phyloP scores from a whole-genome alignment of 78 protist genomes.

The Dictyostelium firmibasis region DNA sequence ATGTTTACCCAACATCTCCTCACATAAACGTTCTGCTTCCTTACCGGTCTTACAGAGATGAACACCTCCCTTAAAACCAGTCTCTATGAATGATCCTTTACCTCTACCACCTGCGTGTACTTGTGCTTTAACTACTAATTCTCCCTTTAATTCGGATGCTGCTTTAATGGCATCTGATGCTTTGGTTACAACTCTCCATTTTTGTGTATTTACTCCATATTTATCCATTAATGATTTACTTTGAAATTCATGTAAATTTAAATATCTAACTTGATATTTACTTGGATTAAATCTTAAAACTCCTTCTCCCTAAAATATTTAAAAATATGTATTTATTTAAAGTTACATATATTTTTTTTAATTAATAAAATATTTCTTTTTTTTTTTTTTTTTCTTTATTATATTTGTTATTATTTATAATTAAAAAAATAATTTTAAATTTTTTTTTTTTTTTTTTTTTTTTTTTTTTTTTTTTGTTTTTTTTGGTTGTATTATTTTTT shows the following conservation, averaged over 20 bases:
- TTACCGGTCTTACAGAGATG: constrained; percentile 62
- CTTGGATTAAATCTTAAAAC: constrained; percentile 37
- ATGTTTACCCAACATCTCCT: constrained; percentile 93
- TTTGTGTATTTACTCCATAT: constrained; percentile 82
- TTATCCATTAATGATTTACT: constrained; percentile 83
- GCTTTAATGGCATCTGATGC: constrained; percentile 76
- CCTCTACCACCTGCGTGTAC: constrained; percentile 99
- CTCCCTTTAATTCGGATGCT: constrained; percentile 70
- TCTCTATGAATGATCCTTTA: constrained; percentile 90
- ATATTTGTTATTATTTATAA: neutral
- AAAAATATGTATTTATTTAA: no score
- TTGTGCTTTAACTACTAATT: constrained; percentile 84
- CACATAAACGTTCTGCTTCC: constrained; percentile 71
- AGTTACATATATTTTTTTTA: no score
- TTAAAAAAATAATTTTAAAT: no score
- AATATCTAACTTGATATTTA: constrained; percentile 65
- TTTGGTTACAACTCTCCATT: constrained; percentile 68
- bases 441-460: neutral
- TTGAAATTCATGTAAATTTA: constrained; percentile 93
- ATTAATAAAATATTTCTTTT: no score
- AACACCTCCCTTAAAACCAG: constrained; percentile 97
- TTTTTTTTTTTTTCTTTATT: neutral
- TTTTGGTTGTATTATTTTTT: neutral
- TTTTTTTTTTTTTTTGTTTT: neutral
- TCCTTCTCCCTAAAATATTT: constrained; percentile 40